Evolutionary conservation across 768 basidiomycete species (phyloP), one percentile per base, ranked within the genome.

Genomic region (Fibroporia radiculosa): DNA sequence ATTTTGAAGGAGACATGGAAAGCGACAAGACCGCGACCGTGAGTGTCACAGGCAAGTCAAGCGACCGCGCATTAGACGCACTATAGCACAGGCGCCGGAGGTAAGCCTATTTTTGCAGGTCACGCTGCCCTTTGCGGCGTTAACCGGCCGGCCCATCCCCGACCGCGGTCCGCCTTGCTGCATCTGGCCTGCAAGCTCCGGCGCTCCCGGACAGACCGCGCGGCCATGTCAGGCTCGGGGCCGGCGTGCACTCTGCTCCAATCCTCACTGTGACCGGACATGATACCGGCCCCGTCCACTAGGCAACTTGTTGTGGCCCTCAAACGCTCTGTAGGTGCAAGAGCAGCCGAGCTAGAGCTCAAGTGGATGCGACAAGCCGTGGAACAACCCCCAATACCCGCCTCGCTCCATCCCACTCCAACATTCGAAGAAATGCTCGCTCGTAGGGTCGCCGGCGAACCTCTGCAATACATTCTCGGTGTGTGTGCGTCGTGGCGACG

Each of bases 391-490:
- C 37, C 2, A 25, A 46, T 40, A 28, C 35, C 42, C 24, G 12
- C n/a, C 42, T 1, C 4, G n/a, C 11, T 23, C n/a, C n/a, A n/a
- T n/a, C 16, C 40, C 18, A 18, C 34, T 25, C 33, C 52, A 62
- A 38, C 64, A 72, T 25, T 69, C n/a, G 35, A 50, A 10, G 56
- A 65, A 22, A 73, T 84, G 70, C 71, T 93, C 29, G 57, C 61
- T 14, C 74, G 85, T 16, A 68, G 92, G 52, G 57, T 73, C 23
- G 49, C 53, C 13, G 86, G 87, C 10, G 88, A 91, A 63, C 92
- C 92, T 0, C 69, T 96, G 14, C 90, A 93, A 61, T 96, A 93
- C 62, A 89, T 96, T 54, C 71, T 96, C 40, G 91, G 92, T 86
- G 60, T 45, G 68, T 66, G 36, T 31, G 24, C 26, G 18, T 20